Conservation (phyloP, 495 filamentous ascomycete genomes). For the Xylaria venustula region DNA sequence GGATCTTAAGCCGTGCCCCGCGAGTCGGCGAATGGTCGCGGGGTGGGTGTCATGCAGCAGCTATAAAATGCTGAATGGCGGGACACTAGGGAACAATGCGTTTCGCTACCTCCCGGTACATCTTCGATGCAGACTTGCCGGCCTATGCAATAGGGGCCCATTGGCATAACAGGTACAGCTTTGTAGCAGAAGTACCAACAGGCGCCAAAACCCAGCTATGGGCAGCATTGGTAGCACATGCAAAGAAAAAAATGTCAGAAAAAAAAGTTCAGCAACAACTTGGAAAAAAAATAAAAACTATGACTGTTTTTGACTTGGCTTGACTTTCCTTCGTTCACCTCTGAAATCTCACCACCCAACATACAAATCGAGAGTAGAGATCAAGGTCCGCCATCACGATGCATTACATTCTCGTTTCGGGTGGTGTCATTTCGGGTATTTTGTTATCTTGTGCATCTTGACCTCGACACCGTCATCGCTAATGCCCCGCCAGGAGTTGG, state of each 20-base stretch:
- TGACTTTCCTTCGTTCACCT: neutral
- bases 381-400: slow-evolving; percentile 48
- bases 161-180: neutral
- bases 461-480: slow-evolving; percentile 11
- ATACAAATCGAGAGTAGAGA: neutral
- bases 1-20: no score
- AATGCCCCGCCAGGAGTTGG: slow-evolving; percentile 22
- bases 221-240: neutral
- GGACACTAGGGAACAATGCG: no score
- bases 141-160: neutral
- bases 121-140: neutral
- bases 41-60: no score
- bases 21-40: no score
- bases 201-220: no score
- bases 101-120: neutral
- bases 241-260: neutral
- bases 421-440: slow-evolving; percentile 53
- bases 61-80: no score
- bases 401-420: slow-evolving; percentile 83
- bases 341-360: slow-evolving; percentile 13
- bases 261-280: neutral
- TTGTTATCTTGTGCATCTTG: slow-evolving; percentile 6
- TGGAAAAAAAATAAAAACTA: no score
- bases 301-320: neutral
- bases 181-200: neutral